Conservation (phyloP, 2,329 filamentous ascomycete genomes). For the Stagonosporopsis cucurbitacearum region DNA sequence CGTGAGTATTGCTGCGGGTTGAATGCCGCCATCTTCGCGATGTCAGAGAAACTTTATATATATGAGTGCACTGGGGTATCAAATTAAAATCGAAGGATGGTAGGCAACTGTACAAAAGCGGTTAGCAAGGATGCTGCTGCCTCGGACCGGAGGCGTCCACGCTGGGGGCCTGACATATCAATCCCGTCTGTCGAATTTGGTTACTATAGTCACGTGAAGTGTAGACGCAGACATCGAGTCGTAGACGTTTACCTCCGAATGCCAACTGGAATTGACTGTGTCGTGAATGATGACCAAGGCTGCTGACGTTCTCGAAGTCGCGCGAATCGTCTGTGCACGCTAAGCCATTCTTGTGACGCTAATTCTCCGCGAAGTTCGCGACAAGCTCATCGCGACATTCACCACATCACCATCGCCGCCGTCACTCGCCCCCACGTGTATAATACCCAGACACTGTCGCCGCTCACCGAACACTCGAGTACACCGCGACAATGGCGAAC, state of each 20-base stretch:
- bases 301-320: constrained; percentile 10
- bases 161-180: not conserved
- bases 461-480: not conserved
- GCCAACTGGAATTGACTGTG: not conserved
- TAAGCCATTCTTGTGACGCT: constrained; percentile 15
- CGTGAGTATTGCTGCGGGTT: not conserved
- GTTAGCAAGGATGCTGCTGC: constrained; percentile 8
- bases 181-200: not conserved
- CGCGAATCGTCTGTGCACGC: constrained; percentile 18
- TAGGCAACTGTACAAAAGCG: constrained; percentile 7
- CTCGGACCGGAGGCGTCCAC: not conserved
- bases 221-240: not conserved
- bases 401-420: constrained; percentile 10
- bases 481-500: constrained; percentile 75
- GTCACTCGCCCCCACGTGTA: not conserved
- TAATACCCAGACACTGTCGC: not conserved
- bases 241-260: not conserved
- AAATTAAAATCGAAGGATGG: not conserved
- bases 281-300: not conserved
- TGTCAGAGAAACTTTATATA: not conserved
- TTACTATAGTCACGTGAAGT: not conserved
- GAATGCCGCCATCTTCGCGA: not conserved
- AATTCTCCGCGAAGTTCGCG: constrained; percentile 22
- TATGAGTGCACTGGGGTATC: not conserved
- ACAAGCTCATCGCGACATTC: constrained; percentile 26